Evolutionary conservation across 2,329 filamentous ascomycete genomes (phyloP), one percentile per base, ranked within the genome.

Genomic region (Colletotrichum gigasporum): DNA sequence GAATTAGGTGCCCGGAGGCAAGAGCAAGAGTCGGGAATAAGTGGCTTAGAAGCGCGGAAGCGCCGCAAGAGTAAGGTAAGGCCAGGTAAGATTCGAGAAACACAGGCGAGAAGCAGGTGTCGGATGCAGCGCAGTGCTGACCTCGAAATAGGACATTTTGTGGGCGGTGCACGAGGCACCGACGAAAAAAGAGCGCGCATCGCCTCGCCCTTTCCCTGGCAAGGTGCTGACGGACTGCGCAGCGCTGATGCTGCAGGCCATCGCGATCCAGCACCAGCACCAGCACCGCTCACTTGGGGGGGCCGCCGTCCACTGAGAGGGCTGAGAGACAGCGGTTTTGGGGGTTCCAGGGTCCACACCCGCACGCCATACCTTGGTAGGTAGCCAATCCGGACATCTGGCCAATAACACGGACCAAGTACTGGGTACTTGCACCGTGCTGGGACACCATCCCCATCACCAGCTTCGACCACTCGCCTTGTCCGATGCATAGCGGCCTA

Each of bases 141-240:
- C 47, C 24, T 52, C 14, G 30, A 45, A 45, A 61, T 61, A 56
- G 58, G 26, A 34, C 10, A 14, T 2, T 35, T 24, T 5, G 11
- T 7, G 35, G 58, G 58, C 58, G 24, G 52, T 62, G 52, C 58
- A 50, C 20, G 20, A 57, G n/a, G 57, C 30, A 39, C 11, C 42
- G 14, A 20, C 28, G 3, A 44, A 14, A 41, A 35, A 9, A n/a
- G 28, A 28, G 28, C 53, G 28, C 26, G 9, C 9, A 41, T 45
- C 32, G 16, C 30, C 39, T 11, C 28, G 4, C 16, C 22, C 32
- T 28, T 42, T 26, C 32, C 16, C 32, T 32, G n/a, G 41, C 42
- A 14, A 35, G n/a, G 28, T 26, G 48, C 11, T 26, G 26, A n/a
- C 3, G n/a, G 34, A 26, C 2, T 20, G 16, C n/a, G 12, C 35